These are phyloP conservation scores for Westerdykella aurantiaca DNA, from an alignment of 2,329 filamentous ascomycete species.

Conservation along the genomic window DNA sequence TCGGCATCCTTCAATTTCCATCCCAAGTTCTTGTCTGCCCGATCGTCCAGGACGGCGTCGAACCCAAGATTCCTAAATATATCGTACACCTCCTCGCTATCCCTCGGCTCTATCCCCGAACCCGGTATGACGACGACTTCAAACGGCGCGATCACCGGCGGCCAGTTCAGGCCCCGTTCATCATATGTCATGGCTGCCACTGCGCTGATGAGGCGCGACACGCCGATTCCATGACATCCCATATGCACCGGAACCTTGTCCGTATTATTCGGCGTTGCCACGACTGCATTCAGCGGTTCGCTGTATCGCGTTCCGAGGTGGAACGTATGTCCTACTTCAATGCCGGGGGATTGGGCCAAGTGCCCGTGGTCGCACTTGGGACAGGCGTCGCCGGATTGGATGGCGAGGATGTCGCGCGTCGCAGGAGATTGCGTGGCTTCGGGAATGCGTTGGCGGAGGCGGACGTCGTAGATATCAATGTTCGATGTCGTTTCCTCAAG, in stretches of 20 bases:
- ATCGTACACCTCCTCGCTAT: constrained; percentile 60
- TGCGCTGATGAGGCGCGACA: constrained; percentile 84
- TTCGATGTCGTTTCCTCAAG: constrained; percentile 14
- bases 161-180: constrained; percentile 72
- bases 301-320: constrained; percentile 88
- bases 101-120: constrained; percentile 40
- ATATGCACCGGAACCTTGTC: constrained; percentile 65
- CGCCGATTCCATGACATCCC: constrained; percentile 94
- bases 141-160: constrained; percentile 77
- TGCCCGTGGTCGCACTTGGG: constrained; percentile 60
- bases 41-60: constrained; percentile 37
- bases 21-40: constrained; percentile 53
- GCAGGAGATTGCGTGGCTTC: constrained; percentile 13
- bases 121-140: constrained; percentile 62
- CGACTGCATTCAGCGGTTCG: constrained; percentile 60
- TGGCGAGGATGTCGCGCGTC: constrained; percentile 59
- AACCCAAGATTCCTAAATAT: constrained; percentile 34
- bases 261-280: constrained; percentile 43
- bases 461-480: constrained; percentile 17
- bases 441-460: constrained; percentile 22
- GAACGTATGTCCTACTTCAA: constrained; percentile 94
- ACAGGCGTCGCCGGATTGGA: constrained; percentile 65
- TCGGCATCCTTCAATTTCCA: constrained; percentile 93
- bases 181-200: constrained; percentile 73
- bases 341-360: constrained; percentile 63